Evolutionary conservation across 768 basidiomycete species (phyloP), one percentile per base, ranked within the genome.

Genomic region (Lentinula raphanica): DNA sequence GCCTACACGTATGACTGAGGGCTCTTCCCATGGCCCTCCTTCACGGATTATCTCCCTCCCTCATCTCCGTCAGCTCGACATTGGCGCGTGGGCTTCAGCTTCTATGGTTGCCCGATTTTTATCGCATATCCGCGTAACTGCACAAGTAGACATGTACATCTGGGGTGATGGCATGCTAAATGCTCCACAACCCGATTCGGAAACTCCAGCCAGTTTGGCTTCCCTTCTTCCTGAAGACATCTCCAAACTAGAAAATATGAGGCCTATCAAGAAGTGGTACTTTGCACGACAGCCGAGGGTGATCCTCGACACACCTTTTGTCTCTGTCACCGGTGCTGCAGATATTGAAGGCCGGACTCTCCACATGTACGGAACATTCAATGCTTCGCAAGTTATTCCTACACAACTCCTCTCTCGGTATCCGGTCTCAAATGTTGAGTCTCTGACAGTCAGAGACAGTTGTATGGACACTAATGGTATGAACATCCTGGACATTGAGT

Each of bases 1-100:
- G 13, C 65, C 65, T 15, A 61, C 59, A 19, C 50, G 58, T 17
- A 38, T 29, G 36, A 53, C 44, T 19, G 45, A 36, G 25, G 60
- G 58, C 2, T 56, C 59, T 36, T 48, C 58, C 8, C 25, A 44
- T 27, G 21, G 49, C 36, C 21, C 50, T 2, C 45, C 51, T 19
- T 49, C 45, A 21, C 59, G 61, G 19, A 12, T 50, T 23, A 32
- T 66, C 12, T 29, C 45, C 28, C 60, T 66, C n/a, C 50, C 55
- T 28, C 58, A 56, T 13, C 63, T 66, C 1, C 50, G 39, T 31
- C 56, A 56, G 45, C 59, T 66, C 7, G 56, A 63, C 40, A 49
- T 66, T 38, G 65, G 63, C 2, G 60, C 59, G 19, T 64, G 60
- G 59, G 53, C 60, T n/a, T 56, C 59, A 7, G 54, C 59, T 31